Conservation (phyloP, 495 filamentous ascomycete genomes). For the Lophiostoma macrostomum region DNA sequence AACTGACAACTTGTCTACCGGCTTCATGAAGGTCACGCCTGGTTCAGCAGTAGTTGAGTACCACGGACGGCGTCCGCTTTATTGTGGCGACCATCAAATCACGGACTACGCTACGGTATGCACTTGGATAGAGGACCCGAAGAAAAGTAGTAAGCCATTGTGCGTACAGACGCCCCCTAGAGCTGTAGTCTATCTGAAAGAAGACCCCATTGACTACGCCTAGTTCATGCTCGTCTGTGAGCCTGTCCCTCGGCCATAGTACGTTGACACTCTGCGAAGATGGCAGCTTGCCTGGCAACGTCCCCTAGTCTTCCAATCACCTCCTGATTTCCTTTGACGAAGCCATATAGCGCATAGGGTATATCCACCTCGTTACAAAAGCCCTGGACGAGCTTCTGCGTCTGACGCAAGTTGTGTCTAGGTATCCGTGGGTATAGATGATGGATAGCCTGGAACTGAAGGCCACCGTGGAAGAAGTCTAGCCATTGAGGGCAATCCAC, state of each 20-base stretch:
- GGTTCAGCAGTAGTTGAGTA: no score
- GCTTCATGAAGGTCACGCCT: no score
- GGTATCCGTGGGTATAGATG: constrained; percentile 94
- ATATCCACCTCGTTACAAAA: constrained; percentile 91
- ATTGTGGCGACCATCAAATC: no score
- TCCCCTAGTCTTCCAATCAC: constrained; percentile 83
- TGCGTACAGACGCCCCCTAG: no score
- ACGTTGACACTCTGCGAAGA: constrained; percentile 83
- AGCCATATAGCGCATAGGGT: constrained; percentile 91
- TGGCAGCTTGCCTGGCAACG: constrained; percentile 79
- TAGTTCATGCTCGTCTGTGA: no score
- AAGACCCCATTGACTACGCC: no score
- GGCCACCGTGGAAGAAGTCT: constrained; percentile 92
- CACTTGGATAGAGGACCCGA: no score
- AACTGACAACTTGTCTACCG: no score
- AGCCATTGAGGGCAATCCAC: constrained; percentile 94
- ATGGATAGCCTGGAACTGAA: constrained; percentile 96
- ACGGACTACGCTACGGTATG: no score
- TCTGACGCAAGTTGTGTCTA: constrained; percentile 81
- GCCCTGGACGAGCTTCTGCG: constrained; percentile 78
- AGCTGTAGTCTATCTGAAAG: no score
- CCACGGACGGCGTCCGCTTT: no score
- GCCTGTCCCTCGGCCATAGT: constrained; percentile 25
- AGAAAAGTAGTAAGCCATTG: no score
- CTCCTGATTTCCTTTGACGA: constrained; percentile 85